Base-by-base conservation (phyloP, 805 yeast species). In the Saccharomycopsis sp. region DNA sequence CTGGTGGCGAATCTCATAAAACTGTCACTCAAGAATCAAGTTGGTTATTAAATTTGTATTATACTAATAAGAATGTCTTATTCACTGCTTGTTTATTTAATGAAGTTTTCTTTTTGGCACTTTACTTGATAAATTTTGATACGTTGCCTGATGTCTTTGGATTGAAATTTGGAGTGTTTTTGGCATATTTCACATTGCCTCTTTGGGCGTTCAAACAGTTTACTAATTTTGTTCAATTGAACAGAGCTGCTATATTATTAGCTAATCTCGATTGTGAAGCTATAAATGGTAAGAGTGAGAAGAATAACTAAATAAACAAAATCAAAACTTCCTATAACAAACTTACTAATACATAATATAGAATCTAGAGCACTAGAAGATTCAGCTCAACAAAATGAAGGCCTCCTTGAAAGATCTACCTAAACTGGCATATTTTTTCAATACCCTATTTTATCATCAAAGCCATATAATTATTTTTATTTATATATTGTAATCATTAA, bases 71-170 rank as follows among this genome's bases (percentile, higher is more conserved):
- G 57, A 75, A 61, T 14, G 95, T 93, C 16, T 70, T 93, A 51
- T 93, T 93, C 65, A 63, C 79, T 19, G 89, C 93, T 51, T 93
- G 99, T 64, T 86, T 93, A 21, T 84, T 89, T 51, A 93, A 93
- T 65, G 99, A 93, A 67, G 63, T 87, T 42, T 94, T 93, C 62
- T 94, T 85, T 60, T 84, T 89, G 59, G 96, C 95, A 1, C 61
- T 89, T 40, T 93, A 93, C 62, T 70, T 90, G 60, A 77, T 75
- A 59, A 75, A 81, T 51, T 88, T 85, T 61, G 49, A 54, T 43
- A 48, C 59, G 53, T 51, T 58, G 58, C 47, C 63, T 66, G 14
- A 53, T 53, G 44, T 61, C 36, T 51, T 65, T 27, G 50, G 50
- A 4, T 24, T 38, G 22, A 32, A 36, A 8, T 48, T 48, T 33